Evolutionary conservation across 257 asterid genomes (phyloP), one percentile per base, ranked within the genome.

Genomic region (Fraxinus excelsior): DNA sequence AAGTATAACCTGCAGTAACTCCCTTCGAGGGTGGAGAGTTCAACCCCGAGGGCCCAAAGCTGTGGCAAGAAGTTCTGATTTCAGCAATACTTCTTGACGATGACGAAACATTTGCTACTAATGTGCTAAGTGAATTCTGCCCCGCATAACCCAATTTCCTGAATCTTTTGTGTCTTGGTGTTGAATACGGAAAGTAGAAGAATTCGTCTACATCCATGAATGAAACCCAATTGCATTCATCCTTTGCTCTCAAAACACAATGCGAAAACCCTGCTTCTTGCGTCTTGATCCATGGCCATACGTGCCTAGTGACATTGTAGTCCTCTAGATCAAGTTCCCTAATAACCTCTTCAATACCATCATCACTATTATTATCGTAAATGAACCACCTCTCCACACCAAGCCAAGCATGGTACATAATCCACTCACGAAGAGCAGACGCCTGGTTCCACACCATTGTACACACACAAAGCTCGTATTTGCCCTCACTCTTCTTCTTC

Each of bases 371-470:
- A 81, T 95, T 95, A 38, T 95, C 99, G 28, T 95, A 95, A 16
- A 95, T 85, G 73, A 95, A 95, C 99, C 99, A 95, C 53, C 88
- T 86, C 86, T 90, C 97, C 10, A 95, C 97, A 67, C 99, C 99
- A 4, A 91, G 91, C 98, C 97, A 93, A 35, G 93, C 46, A 67
- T 95, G 99, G 62, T 95, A 95, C 80, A 25, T 83, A 3, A 95
- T 87, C 99, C 99, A 95, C 81, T 95, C 99, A 0, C 93, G 90
- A 1, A 95, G 86, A 7, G 94, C 86, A 1, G 92, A 73, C 7
- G 88, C 98, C 78, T 95, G 99, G 83, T 95, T 95, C 98, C 99
- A 93, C 87, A 93, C 88, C 99, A 95, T 95, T 2, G 99, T 93
- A 67, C 99, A 95, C 78, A 80, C 97, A 66, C 99, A 95, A 35